These are phyloP conservation scores for Botrytis galanthina DNA, from an alignment of 2,329 filamentous ascomycete species.

Conservation along the genomic window DNA sequence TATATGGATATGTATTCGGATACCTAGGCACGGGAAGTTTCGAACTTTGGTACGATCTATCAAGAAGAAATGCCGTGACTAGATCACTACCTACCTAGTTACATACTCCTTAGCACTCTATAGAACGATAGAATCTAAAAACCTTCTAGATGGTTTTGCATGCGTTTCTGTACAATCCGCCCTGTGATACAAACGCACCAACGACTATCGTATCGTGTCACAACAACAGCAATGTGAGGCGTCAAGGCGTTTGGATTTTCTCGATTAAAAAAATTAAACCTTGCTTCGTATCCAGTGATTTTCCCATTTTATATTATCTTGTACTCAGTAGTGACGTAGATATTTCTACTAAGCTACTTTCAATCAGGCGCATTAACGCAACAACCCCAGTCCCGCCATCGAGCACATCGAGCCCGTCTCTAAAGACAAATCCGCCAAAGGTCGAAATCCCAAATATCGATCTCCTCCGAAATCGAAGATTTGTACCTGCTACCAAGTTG, in stretches of 20 bases:
- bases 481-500: not conserved
- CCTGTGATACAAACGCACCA: not conserved
- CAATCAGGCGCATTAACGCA: constrained; percentile 5
- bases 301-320: not conserved
- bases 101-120: too few species aligned
- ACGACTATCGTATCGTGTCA: not conserved
- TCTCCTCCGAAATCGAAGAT: constrained; percentile 9
- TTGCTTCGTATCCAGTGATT: not conserved
- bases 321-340: constrained; percentile 6
- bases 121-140: not conserved
- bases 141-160: not conserved
- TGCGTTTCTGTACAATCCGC: not conserved
- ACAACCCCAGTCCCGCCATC: not conserved
- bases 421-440: not conserved
- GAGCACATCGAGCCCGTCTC: not conserved
- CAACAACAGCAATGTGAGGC: not conserved
- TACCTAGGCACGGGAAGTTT: not conserved
- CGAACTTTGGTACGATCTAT: not conserved
- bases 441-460: constrained; percentile 6
- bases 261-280: not conserved
- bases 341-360: not conserved
- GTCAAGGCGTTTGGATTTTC: not conserved
- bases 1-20: not conserved
- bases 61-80: not conserved
- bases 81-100: not conserved